A percentile compares a stretch with the other conserved stretches of the same genome.
These are phyloP conservation scores for Mediolabrus comicus DNA, from an alignment of 108 stramenopile genomes.

Conservation along the genomic window DNA sequence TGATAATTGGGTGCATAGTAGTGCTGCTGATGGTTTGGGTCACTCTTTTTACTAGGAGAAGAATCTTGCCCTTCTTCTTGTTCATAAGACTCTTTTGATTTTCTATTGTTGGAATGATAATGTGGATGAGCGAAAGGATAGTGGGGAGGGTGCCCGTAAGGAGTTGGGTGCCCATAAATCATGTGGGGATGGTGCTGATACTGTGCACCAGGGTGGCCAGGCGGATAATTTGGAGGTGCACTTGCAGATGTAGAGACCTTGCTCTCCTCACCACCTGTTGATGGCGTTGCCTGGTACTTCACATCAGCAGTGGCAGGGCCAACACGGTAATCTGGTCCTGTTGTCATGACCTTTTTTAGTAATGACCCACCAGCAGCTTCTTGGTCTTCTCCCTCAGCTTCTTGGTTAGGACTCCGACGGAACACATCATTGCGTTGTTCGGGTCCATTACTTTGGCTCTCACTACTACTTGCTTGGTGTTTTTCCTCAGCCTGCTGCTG, in stretches of 20 bases:
- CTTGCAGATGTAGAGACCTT: not conserved
- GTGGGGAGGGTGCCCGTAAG: not conserved
- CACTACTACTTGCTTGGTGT: not conserved
- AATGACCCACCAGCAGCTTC: not conserved
- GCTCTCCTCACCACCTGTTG: not conserved
- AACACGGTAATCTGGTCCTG: not conserved
- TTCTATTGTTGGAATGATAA: not conserved
- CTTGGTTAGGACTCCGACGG: not conserved
- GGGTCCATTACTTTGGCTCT: not conserved
- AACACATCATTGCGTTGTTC: not conserved
- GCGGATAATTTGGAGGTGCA: not conserved
- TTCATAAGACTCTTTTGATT: not conserved
- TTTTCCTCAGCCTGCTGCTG: conserved; percentile 5
- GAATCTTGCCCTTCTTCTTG: not conserved
- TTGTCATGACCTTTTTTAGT: conserved; percentile 1
- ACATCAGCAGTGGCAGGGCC: not conserved
- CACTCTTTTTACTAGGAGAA: not conserved
- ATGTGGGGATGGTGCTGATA: conserved; percentile 1
- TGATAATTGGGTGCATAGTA: not conserved
- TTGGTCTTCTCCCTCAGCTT: not conserved
- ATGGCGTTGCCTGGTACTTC: not conserved
- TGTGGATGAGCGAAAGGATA: conserved; percentile 8
- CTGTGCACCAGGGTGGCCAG: not conserved
- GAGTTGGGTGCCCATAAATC: not conserved
- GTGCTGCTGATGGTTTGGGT: not conserved